phyloP scores from a whole-genome alignment of 495 filamentous ascomycete genomes.

The Penicillium salamii region DNA sequence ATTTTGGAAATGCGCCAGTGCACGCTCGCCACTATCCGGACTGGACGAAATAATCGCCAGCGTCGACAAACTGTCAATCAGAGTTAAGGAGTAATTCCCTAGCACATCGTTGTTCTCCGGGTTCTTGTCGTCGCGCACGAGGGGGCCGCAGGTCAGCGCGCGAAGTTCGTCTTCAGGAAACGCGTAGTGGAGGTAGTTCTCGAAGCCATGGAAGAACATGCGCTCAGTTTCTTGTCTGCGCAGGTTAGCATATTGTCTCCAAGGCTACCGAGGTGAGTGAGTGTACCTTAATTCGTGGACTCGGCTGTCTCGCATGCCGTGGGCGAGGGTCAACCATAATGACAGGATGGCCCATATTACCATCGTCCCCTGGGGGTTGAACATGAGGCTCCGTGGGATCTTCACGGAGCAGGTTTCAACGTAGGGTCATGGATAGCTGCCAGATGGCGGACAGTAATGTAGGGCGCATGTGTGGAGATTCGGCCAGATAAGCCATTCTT shows the following conservation, averaged over 20 bases:
- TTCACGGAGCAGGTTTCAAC: conserved; percentile 34
- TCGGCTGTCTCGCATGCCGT: conserved; percentile 41
- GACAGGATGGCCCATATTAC: conserved; percentile 37
- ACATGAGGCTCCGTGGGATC: conserved; percentile 45
- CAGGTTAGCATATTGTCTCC: not conserved
- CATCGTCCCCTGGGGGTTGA: conserved; percentile 36
- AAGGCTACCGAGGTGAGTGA: not conserved
- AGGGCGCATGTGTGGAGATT: conserved; percentile 11
- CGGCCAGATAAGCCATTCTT: conserved; percentile 30
- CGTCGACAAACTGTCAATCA: conserved; percentile 92
- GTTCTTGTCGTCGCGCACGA: conserved; percentile 77
- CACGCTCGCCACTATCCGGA: conserved; percentile 54
- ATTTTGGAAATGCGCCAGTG: conserved; percentile 73
- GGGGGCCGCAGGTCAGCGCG: conserved; percentile 78
- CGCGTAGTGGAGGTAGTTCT: conserved; percentile 89
- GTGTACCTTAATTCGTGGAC: conserved; percentile 41
- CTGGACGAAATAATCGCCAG: conserved; percentile 85
- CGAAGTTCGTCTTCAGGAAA: conserved; percentile 97
- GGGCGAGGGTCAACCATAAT: conserved; percentile 38
- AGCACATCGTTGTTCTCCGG: conserved; percentile 92
- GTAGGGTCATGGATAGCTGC: conserved; percentile 28
- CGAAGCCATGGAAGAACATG: conserved; percentile 96
- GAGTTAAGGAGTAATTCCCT: conserved; percentile 92
- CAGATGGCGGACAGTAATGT: conserved; percentile 1
- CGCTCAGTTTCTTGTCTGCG: conserved; percentile 72